Evolutionary conservation across 225 moss, liverwort and hornwort species (phyloP), one percentile per base, ranked within the genome.

Genomic region (Asterella californica): DNA sequence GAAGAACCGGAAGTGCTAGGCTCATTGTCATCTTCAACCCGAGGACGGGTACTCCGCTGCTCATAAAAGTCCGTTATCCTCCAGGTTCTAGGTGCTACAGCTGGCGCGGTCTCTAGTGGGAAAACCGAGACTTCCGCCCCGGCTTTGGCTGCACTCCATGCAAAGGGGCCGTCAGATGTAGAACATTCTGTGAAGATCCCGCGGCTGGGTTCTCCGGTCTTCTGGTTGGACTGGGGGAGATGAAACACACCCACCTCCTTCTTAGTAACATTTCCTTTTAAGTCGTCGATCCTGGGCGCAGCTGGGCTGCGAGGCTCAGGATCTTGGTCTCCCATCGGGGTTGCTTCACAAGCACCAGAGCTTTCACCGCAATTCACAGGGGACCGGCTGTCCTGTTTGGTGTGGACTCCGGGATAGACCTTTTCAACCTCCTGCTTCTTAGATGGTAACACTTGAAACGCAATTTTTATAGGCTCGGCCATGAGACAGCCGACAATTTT

Each of bases 401-500:
- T 55, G 29, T 17, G 4, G 29, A 49, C 72, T 49, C 50, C 1
- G 29, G 12, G 47, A 33, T 30, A 30, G 42, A 22, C 60, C 27
- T 78, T 67, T 21, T 45, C 76, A 78, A 65, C 38, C 29, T 61
- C 80, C 78, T 78, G 82, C 32, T 78, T 75, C 54, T 82, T 74
- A 45, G 38, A 79, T 54, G 91, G 86, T 68, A 99, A 79, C 34
- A 95, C 90, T 60, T 84, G 84, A 62, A 86, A 95, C 27, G 93
- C 99, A 84, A 48, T 71, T 8, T 83, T 82, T 30, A 99, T 94
- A n/a, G 88, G 93, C 72, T 99, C 99, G 49, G 91, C 91, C 75
- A 99, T 89, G 24, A 95, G 81, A 74, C 99, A 95, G 37, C 99
- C 99, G 24, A 99, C 85, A 25, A 99, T 84, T 82, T 89, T 95